These are phyloP conservation scores for Penicillium decumbens DNA, from an alignment of 2,329 filamentous ascomycete genomes.

Conservation along the genomic window DNA sequence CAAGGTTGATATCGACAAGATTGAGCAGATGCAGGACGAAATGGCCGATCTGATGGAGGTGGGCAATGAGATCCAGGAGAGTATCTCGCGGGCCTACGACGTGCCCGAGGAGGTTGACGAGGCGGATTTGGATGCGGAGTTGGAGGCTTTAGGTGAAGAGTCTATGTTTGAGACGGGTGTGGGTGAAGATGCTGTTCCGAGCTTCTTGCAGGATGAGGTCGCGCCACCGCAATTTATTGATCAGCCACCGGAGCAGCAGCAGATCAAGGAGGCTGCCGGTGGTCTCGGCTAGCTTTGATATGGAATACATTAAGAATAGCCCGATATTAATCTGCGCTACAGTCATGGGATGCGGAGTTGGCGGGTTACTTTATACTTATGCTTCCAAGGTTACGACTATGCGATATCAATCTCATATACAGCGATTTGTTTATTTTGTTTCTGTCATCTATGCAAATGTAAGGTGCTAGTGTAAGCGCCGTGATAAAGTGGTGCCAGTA, in stretches of 20 bases:
- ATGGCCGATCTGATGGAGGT: slow-evolving; percentile 98
- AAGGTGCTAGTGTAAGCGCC: background rate
- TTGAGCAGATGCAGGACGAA: slow-evolving; percentile 95
- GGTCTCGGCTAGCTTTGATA: slow-evolving; percentile 25
- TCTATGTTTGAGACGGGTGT: slow-evolving; percentile 74
- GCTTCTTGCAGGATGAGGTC: slow-evolving; percentile 85
- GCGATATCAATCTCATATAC: slow-evolving; percentile 1
- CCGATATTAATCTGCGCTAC: background rate
- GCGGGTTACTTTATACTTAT: background rate
- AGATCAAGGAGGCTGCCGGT: slow-evolving; percentile 75
- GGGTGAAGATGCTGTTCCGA: slow-evolving; percentile 62
- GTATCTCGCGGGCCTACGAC: slow-evolving; percentile 83
- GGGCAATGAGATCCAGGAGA: slow-evolving; percentile 97
- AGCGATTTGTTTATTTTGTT: slow-evolving; percentile 6
- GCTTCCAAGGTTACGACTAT: background rate
- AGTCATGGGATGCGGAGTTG: background rate
- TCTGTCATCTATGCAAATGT: background rate
- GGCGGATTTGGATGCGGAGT: slow-evolving; percentile 88
- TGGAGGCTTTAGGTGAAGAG: slow-evolving; percentile 91
- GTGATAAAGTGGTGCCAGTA: background rate
- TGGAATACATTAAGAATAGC: background rate
- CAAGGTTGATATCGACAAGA: slow-evolving; percentile 95
- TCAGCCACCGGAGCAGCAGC: slow-evolving; percentile 70
- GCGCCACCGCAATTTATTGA: slow-evolving; percentile 83
- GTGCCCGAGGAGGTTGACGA: slow-evolving; percentile 96